phyloP scores from a whole-genome alignment of 768 basidiomycete genomes.

The Megacollybia marginata region DNA sequence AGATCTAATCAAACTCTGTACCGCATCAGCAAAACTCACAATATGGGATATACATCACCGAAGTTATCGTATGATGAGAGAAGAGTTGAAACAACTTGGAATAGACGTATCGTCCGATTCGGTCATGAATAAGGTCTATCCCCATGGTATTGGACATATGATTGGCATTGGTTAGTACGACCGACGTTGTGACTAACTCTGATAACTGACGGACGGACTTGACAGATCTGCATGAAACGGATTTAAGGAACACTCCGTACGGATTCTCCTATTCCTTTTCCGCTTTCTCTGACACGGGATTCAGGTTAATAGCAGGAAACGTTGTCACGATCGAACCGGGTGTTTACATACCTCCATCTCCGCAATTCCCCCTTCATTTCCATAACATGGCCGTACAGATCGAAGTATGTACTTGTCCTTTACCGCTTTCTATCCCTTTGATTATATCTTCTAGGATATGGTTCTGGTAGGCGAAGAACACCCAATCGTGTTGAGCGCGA shows the following conservation, averaged over 20 bases:
- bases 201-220: neutral
- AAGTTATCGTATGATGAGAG: constrained; percentile 58
- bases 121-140: constrained; percentile 78
- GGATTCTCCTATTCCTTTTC: neutral
- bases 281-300: neutral
- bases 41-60: constrained; percentile 72
- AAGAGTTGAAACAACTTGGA: constrained; percentile 68
- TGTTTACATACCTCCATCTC: constrained; percentile 81
- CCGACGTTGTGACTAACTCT: constrained; percentile 4
- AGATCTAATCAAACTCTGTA: constrained; percentile 52
- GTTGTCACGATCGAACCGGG: constrained; percentile 91
- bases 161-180: constrained; percentile 71
- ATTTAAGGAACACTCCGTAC: constrained; percentile 42
- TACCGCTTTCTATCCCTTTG: constrained; percentile 2
- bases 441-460: constrained; percentile 33
- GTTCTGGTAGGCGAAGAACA: constrained; percentile 44
- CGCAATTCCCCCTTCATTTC: constrained; percentile 78
- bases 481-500: constrained; percentile 40
- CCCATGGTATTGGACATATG: constrained; percentile 88
- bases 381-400: constrained; percentile 91
- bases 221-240: constrained; percentile 88
- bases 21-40: constrained; percentile 45
- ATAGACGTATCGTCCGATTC: constrained; percentile 33
- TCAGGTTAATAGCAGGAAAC: constrained; percentile 77
- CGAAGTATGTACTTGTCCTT: constrained; percentile 42